phyloP scores from a whole-genome alignment of 257 asterid genomes.

The Apocynum venetum region DNA sequence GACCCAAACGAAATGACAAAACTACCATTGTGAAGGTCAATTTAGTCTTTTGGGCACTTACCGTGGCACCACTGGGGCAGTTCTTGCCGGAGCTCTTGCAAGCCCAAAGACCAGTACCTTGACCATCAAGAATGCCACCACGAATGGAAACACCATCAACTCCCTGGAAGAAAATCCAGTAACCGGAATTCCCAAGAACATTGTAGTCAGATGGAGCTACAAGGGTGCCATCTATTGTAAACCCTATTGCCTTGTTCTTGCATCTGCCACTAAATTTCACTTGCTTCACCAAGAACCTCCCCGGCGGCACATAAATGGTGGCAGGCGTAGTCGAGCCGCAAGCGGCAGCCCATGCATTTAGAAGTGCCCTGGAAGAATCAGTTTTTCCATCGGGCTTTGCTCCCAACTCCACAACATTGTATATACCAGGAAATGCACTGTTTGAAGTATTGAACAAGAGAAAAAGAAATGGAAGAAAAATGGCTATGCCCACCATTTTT shows the following conservation, averaged over 20 bases:
- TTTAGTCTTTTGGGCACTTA: conserved; percentile 2
- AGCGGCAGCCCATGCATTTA: conserved; percentile 33
- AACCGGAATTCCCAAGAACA: conserved; percentile 11
- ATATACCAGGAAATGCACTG: not conserved
- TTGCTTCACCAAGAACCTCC: conserved; percentile 28
- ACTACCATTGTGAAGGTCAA: not conserved
- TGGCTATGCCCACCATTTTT: not conserved
- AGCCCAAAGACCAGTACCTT: conserved; percentile 22
- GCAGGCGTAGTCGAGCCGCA: conserved; percentile 36
- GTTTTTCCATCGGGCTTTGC: conserved; percentile 13
- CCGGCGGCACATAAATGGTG: conserved; percentile 45
- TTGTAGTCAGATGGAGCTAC: conserved; percentile 24
- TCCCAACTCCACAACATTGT: conserved; percentile 22
- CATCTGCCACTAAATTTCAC: conserved; percentile 10
- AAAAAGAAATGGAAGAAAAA: not conserved
- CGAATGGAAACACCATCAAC: conserved; percentile 17
- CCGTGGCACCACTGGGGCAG: conserved; percentile 25
- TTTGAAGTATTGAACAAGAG: not conserved
- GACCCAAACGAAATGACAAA: not conserved
- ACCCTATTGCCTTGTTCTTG: conserved; percentile 9
- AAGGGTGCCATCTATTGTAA: conserved; percentile 19
- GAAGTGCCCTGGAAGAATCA: conserved; percentile 19
- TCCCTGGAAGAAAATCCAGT: conserved; percentile 16
- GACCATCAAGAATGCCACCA: conserved; percentile 25
- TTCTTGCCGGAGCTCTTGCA: conserved; percentile 18